Conservation (phyloP, 352 stramenopile genomes). For the Phytophthora pluvialis region DNA sequence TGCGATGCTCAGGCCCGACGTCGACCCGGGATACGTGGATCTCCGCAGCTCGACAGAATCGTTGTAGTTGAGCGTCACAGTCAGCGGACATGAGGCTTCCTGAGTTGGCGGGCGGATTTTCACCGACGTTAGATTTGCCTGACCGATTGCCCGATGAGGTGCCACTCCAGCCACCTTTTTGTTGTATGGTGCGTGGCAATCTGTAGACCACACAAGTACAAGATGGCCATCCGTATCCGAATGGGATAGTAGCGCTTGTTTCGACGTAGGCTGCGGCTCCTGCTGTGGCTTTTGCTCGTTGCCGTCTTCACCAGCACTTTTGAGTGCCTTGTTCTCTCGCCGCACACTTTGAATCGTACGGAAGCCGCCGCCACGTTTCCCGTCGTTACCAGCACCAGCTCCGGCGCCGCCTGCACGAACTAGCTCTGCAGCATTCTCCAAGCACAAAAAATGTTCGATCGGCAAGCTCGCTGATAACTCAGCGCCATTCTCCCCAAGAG, state of each 20-base stretch:
- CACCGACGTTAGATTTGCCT: slow-evolving; percentile 69
- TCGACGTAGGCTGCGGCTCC: slow-evolving; percentile 65
- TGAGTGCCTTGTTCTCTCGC: slow-evolving; percentile 84
- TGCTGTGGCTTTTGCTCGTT: slow-evolving; percentile 30
- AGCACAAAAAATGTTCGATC: slow-evolving; percentile 74
- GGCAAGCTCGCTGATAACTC: slow-evolving; percentile 44
- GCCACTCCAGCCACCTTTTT: slow-evolving; percentile 20
- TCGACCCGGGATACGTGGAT: slow-evolving; percentile 12
- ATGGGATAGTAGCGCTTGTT: slow-evolving; percentile 57
- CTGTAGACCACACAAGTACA: slow-evolving; percentile 70
- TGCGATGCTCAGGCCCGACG: slow-evolving; percentile 45
- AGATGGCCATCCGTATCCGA: slow-evolving; percentile 69
- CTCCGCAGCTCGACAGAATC: slow-evolving; percentile 42
- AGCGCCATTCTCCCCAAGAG: slow-evolving; percentile 19
- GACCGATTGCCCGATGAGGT: slow-evolving; percentile 47
- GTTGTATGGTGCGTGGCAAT: slow-evolving; percentile 29
- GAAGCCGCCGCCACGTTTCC: slow-evolving; percentile 62
- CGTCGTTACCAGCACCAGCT: slow-evolving; percentile 36
- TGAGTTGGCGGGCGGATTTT: slow-evolving; percentile 60
- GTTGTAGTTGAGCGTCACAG: slow-evolving; percentile 70
- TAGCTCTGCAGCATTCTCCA: slow-evolving; percentile 70
- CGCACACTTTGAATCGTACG: slow-evolving; percentile 88
- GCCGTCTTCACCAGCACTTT: slow-evolving; percentile 35
- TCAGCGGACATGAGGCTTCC: slow-evolving; percentile 63
- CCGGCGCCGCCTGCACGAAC: slow-evolving; percentile 34